Conservation (phyloP, 441 rosid genomes). For the Populus hybrid region DNA sequence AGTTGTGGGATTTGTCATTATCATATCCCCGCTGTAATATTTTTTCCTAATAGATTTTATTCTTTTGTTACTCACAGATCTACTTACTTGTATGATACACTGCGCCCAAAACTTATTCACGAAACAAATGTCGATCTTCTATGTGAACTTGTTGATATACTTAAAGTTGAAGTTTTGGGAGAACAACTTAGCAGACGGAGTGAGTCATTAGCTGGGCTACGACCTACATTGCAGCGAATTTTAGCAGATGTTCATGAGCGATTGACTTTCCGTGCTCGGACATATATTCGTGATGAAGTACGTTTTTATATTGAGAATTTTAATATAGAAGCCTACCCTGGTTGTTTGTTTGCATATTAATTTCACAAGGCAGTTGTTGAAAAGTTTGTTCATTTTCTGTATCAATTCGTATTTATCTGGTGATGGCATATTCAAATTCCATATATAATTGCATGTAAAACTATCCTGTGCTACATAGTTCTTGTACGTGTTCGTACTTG, state of each 20-base stretch:
- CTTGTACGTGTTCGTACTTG: no score
- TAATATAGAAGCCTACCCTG: no score
- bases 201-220: constrained; percentile 79
- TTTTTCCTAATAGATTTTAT: neutral
- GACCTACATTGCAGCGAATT: constrained; percentile 87
- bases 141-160: constrained; percentile 93
- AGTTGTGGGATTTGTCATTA: neutral
- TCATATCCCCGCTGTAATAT: neutral
- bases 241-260: constrained; percentile 91
- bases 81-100: constrained; percentile 80
- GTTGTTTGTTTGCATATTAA: no score
- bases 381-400: constrained; percentile 1
- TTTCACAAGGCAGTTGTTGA: neutral
- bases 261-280: constrained; percentile 93
- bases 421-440: neutral
- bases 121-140: constrained; percentile 86
- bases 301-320: constrained; percentile 8
- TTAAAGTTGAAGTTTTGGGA: constrained; percentile 89
- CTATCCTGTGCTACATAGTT: neutral
- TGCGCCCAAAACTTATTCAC: constrained; percentile 93
- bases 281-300: constrained; percentile 94
- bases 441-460: neutral
- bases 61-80: constrained; percentile 47
- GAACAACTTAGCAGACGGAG: constrained; percentile 77
- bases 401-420: neutral